Base-by-base conservation (phyloP, 345 rosid genomes). In the Zanthoxylum bungeanum region DNA sequence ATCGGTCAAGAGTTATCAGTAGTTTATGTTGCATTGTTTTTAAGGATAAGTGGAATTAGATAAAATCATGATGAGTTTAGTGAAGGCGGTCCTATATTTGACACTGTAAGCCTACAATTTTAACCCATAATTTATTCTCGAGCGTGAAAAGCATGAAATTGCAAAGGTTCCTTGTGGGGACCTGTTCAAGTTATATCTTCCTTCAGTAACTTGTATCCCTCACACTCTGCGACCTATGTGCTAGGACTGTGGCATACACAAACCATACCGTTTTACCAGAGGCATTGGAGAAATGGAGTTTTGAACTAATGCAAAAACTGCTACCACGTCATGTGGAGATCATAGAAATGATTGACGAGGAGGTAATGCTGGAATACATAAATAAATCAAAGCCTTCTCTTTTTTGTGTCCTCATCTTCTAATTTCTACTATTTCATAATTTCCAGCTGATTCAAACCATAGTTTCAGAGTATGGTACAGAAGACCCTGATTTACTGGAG, bases 251-350 rank as follows among this genome's bases (percentile, higher is more conserved):
- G 82, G 96, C 96, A 51, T 91, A 91, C 81, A 91, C 96, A 63
- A 91, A 91, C 82, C 96, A 91, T 67, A 91, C 96, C 58, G 93
- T 91, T 60, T 74, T 91, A 74, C 96, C 96, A 8, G 96, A 91
- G 83, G 96, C 96, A 30, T 66, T 88, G 81, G 96, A 91, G 87
- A 91, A 91, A 79, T 91, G 96, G 96, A 91, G 93, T 76, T 80
- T 91, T 62, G 96, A 87, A 71, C 91, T 90, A 49, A 83, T 88
- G 97, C 84, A 83, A 81, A 85, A 88, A 72, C 56, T 91, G 77
- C 81, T 91, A 27, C 97, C 97, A 67, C 89, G 97, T 25, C 93
- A 88, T 68, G 82, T 87, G 60, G 90, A 87, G 87, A 91, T 91
- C 53, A 91, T 91, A 46, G 91, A 91, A 87, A 82, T 70, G 87